phyloP scores from a whole-genome alignment of 306 rosid species.

The Ormosia emarginata region DNA sequence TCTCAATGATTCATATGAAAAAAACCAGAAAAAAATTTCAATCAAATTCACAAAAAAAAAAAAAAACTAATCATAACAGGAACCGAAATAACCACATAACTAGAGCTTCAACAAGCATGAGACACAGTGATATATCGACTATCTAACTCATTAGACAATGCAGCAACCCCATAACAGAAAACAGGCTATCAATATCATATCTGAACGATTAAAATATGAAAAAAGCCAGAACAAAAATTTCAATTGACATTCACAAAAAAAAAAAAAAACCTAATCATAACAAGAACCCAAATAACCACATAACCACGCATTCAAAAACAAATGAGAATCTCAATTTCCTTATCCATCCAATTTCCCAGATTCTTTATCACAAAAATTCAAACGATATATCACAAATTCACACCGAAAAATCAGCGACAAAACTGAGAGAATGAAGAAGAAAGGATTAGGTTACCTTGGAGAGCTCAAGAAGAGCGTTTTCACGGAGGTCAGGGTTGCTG shows the following conservation, averaged over 20 bases:
- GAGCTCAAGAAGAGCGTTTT: constrained; percentile 47
- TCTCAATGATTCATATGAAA: too few relatives aligned
- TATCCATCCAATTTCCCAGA: not conserved
- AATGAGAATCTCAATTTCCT: not conserved
- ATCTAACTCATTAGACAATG: not conserved
- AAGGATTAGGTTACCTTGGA: constrained; percentile 31
- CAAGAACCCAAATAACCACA: not conserved
- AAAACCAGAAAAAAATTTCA: not conserved
- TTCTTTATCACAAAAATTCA: not conserved
- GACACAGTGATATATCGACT: not conserved
- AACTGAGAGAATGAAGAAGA: not conserved
- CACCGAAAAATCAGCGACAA: not conserved
- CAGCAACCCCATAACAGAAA: not conserved
- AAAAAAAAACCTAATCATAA: not conserved
- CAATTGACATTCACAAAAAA: not conserved
- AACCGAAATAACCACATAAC: not conserved
- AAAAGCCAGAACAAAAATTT: not conserved
- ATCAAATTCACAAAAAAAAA: not conserved
- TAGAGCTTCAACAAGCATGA: not conserved
- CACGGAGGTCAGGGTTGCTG: constrained; percentile 46
- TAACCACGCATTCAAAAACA: not conserved
- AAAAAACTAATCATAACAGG: not conserved
- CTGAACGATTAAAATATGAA: not conserved
- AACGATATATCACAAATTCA: not conserved
- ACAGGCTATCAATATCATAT: not conserved